A percentile compares a stretch with the other conserved stretches of the same genome.
Conservation (phyloP, 176 grass and related monocot species). For the Avena sativa region DNA sequence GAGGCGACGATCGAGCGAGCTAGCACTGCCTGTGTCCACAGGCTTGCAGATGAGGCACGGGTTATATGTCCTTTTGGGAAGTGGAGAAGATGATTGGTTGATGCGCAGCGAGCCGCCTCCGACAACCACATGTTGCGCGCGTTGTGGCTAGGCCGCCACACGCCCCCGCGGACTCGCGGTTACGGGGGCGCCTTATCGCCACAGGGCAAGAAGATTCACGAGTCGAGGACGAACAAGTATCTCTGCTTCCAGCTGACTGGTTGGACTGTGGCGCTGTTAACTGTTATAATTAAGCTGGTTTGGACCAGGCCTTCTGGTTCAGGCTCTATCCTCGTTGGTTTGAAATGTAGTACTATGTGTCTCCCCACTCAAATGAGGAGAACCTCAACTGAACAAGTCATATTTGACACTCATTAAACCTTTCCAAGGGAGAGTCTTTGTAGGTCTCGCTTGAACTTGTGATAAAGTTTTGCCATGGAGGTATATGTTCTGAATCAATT, state of each 20-base stretch:
- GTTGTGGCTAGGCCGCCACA: constrained; percentile 36
- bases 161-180: not conserved
- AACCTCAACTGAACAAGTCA: too few species aligned
- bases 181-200: constrained; percentile 38
- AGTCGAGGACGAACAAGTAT: not conserved
- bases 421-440: too few species aligned
- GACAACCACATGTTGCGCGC: constrained; percentile 55
- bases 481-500: too few species aligned
- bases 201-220: not conserved
- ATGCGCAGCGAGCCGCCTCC: constrained; percentile 37
- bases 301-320: too few species aligned
- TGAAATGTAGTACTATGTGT: too few species aligned
- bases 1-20: not conserved
- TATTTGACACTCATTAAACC: too few species aligned
- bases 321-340: too few species aligned
- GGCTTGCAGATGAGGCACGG: constrained; percentile 52
- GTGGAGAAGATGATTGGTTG: constrained; percentile 55
- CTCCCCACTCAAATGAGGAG: too few species aligned
- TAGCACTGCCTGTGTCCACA: constrained; percentile 41
- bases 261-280: not conserved
- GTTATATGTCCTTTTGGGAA: constrained; percentile 22
- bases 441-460: too few species aligned
- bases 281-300: too few species aligned
- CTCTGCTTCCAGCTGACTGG: not conserved
- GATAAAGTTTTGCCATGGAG: too few species aligned